Conservation (phyloP, 2,329 filamentous ascomycete species). For the Exophiala dermatitidis region DNA sequence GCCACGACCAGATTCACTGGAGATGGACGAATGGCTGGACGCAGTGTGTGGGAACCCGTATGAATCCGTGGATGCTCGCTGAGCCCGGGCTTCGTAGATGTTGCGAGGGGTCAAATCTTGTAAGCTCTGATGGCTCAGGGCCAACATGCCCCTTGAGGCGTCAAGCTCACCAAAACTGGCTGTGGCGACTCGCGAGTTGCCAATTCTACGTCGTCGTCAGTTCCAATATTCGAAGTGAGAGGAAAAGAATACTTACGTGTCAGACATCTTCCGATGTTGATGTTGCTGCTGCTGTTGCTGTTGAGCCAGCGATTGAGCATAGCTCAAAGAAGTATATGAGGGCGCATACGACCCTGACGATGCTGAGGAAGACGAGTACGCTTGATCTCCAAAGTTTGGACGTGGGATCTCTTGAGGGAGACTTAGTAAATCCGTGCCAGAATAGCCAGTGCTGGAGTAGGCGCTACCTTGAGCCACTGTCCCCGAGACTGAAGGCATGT, state of each 20-base stretch:
- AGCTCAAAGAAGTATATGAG: conserved; percentile 70
- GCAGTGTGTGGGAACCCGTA: conserved; percentile 85
- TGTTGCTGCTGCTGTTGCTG: conserved; percentile 48
- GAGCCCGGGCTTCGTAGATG: conserved; percentile 66
- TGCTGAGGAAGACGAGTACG: conserved; percentile 63
- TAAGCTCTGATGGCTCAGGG: conserved; percentile 64
- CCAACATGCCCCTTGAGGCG: conserved; percentile 87
- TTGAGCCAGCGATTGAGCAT: conserved; percentile 54
- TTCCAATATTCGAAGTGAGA: conserved; percentile 29
- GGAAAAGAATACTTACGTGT: conserved; percentile 65
- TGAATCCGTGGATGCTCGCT: conserved; percentile 69
- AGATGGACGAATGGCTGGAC: conserved; percentile 83
- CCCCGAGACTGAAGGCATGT: conserved; percentile 64
- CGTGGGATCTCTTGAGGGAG: conserved; percentile 71
- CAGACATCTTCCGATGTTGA: conserved; percentile 65
- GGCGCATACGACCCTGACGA: conserved; percentile 60
- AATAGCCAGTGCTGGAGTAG: conserved; percentile 56
- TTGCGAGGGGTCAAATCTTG: conserved; percentile 74
- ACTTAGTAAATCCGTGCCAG: conserved; percentile 60
- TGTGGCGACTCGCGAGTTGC: conserved; percentile 46
- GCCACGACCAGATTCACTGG: conserved; percentile 77
- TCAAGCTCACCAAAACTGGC: conserved; percentile 82
- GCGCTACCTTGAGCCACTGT: conserved; percentile 63
- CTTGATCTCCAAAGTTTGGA: conserved; percentile 64
- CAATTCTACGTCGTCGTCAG: conserved; percentile 6